phyloP scores from a whole-genome alignment of 116 monocot species.

The Zostera marina region DNA sequence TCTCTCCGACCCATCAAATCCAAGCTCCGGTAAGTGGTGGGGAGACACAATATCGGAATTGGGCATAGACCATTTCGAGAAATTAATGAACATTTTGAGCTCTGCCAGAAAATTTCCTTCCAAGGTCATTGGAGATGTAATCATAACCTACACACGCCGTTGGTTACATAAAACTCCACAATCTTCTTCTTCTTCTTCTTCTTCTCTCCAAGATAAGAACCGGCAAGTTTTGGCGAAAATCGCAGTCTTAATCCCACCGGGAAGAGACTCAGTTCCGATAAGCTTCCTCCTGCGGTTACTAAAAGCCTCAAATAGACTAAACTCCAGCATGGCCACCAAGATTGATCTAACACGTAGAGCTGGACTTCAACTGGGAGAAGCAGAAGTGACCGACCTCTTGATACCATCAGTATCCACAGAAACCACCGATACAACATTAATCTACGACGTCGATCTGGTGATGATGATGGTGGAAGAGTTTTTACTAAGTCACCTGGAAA shows the following conservation, averaged over 20 bases:
- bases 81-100: background rate
- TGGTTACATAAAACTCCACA: slow-evolving; percentile 27
- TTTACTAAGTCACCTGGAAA: slow-evolving; percentile 47
- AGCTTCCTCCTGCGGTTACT: slow-evolving; percentile 54
- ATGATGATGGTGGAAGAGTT: slow-evolving; percentile 62
- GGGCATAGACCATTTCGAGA: background rate
- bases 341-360: slow-evolving; percentile 35
- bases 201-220: slow-evolving; percentile 9
- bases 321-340: slow-evolving; percentile 28
- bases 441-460: slow-evolving; percentile 66
- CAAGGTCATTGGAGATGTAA: background rate
- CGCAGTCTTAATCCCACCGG: slow-evolving; percentile 42
- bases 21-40: background rate
- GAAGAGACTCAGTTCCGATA: slow-evolving; percentile 44
- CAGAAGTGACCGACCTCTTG: slow-evolving; percentile 39
- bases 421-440: slow-evolving; percentile 9
- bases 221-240: slow-evolving; percentile 45
- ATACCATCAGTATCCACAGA: slow-evolving; percentile 29
- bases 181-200: background rate
- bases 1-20: background rate
- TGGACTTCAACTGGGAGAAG: slow-evolving; percentile 59
- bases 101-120: background rate
- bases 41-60: background rate
- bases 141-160: slow-evolving; percentile 1
- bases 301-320: slow-evolving; percentile 35